Conservation (phyloP, 1,284 basidiomycete genomes). For the Ceratobasidium sp. region DNA sequence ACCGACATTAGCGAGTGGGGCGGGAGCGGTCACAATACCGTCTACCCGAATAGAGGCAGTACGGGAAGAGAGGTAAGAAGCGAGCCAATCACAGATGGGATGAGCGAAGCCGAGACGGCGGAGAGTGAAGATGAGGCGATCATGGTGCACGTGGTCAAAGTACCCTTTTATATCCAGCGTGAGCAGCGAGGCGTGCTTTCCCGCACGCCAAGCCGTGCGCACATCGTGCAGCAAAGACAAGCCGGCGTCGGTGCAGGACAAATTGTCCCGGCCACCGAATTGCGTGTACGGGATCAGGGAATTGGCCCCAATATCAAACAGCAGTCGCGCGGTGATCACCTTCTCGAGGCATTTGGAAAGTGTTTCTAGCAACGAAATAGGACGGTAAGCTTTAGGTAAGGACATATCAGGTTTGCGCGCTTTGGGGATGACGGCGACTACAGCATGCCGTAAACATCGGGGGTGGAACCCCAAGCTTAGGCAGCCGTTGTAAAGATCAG, state of each 20-base stretch:
- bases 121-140: slow-evolving; percentile 40
- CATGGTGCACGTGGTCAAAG: slow-evolving; percentile 53
- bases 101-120: slow-evolving; percentile 38
- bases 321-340: slow-evolving; percentile 48
- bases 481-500: slow-evolving; percentile 53
- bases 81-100: slow-evolving; percentile 33
- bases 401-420: slow-evolving; percentile 51
- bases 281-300: slow-evolving; percentile 49
- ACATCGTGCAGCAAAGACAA: slow-evolving; percentile 50
- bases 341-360: slow-evolving; percentile 52
- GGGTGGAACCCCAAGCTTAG: slow-evolving; percentile 62
- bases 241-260: slow-evolving; percentile 50
- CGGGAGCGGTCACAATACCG: slow-evolving; percentile 26
- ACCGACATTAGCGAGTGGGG: slow-evolving; percentile 14
- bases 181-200: slow-evolving; percentile 48
- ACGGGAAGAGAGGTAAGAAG: slow-evolving; percentile 45
- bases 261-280: slow-evolving; percentile 49
- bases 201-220: slow-evolving; percentile 49
- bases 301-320: slow-evolving; percentile 45
- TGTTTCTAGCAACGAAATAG: slow-evolving; percentile 51
- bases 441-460: slow-evolving; percentile 45
- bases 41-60: slow-evolving; percentile 50
- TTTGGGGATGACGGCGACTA: slow-evolving; percentile 50
- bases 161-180: slow-evolving; percentile 53
- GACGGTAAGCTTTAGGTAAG: slow-evolving; percentile 50